Conservation (phyloP, 2,329 filamentous ascomycete species). For the Myrmaecium sp. region DNA sequence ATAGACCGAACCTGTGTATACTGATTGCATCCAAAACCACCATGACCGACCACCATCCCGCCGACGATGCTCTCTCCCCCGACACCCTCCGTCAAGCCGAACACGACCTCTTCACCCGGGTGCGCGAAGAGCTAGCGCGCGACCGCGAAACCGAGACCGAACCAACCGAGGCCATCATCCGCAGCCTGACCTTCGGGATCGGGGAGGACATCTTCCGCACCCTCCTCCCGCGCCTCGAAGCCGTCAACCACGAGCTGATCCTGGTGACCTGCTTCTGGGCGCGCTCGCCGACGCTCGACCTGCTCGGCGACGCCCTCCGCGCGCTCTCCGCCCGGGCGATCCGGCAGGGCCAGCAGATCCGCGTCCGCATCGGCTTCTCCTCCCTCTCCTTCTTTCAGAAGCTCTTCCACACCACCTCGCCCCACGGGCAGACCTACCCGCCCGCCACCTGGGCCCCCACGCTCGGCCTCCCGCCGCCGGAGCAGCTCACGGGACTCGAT, state of each 20-base stretch:
- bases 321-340: conserved; percentile 35
- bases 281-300: conserved; percentile 41
- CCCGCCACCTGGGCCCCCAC: conserved; percentile 39
- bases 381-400: conserved; percentile 58
- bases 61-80: too few species aligned
- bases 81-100: too few species aligned
- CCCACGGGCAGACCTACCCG: conserved; percentile 44
- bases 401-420: conserved; percentile 51
- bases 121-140: too few species aligned
- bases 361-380: conserved; percentile 61
- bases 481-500: conserved; percentile 42
- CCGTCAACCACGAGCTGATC: conserved; percentile 47
- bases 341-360: conserved; percentile 26
- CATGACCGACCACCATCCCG: too few species aligned
- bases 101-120: too few species aligned
- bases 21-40: too few species aligned
- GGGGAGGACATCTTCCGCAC: conserved; percentile 25
- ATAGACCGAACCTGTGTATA: too few species aligned
- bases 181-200: too few species aligned
- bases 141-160: too few species aligned
- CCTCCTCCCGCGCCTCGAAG: conserved; percentile 44
- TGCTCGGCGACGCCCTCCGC: conserved; percentile 40
- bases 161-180: too few species aligned
- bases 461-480: conserved; percentile 45
- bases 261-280: conserved; percentile 78